Evolutionary conservation across 2,329 filamentous ascomycete genomes (phyloP), one percentile per base, ranked within the genome.

Genomic region (Beauveria varroae): DNA sequence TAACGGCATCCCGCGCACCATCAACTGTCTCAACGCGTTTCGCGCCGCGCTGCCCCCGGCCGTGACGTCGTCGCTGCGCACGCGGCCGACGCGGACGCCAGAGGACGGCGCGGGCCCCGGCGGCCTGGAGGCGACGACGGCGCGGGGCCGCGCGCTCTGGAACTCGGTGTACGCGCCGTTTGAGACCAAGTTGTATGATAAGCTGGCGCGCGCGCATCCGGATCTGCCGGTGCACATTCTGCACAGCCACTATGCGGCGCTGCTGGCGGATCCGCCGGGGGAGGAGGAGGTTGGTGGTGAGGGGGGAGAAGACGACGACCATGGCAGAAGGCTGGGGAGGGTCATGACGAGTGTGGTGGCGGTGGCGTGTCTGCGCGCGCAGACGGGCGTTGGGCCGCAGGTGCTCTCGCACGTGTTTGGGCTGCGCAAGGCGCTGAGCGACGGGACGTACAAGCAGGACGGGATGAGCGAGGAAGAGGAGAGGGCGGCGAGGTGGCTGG

Each of bases 211-310:
- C n/a, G 86, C 87, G 12, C 91, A 96, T 70, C 91, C 91, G 0
- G 91, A 95, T 70, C 75, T 96, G 26, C 91, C 91, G 0, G 88
- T 93, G 3, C 86, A 91, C 69, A 95, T 96, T 66, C 76, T 95
- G 16, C 80, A 86, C 65, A 82, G 81, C 56, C 87, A 93, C 70
- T 96, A 96, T 71, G 86, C 86, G 0, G 84, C 84, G 1, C 72
- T 95, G 14, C 84, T 96, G 43, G 82, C 88, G 0, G 88, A 95
- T 66, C 90, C 89, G 1, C 72, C 79, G 0, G 68, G 67, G 3
- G 73, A 73, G 16, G 69, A 75, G 8, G 69, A 73, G n/a, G n/a
- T n/a, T n/a, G n/a, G n/a, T 5, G 75, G 24, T 26, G 24, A 26
- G 24, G 24, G 24, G 24, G 3, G 24, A 5, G 24, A 5, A 26